phyloP scores from a whole-genome alignment of 1,284 basidiomycete species.

The Porogramme epimiltina region DNA sequence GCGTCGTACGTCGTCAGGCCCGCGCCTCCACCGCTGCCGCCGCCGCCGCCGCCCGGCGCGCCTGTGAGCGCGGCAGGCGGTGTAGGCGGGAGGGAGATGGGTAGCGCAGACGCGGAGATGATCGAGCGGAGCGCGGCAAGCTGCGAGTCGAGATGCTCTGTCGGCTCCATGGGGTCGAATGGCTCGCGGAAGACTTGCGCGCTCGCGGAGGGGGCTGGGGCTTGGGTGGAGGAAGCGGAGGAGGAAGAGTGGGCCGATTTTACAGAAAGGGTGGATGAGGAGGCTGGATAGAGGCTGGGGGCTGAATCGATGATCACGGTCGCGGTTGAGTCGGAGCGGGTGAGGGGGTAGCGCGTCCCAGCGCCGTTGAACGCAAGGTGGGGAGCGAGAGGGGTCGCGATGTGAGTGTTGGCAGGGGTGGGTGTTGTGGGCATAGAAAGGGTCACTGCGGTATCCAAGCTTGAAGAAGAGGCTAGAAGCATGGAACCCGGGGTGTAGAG shows the following conservation, averaged over 20 bases:
- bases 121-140: slow-evolving; percentile 22
- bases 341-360: slow-evolving; percentile 16
- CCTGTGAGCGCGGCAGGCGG: slow-evolving; percentile 3
- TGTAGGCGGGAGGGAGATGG: slow-evolving; percentile 13
- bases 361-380: slow-evolving; percentile 8
- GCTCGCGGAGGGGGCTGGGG: not conserved
- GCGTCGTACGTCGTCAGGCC: slow-evolving; percentile 62
- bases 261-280: not conserved
- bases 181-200: slow-evolving; percentile 14
- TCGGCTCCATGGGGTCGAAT: slow-evolving; percentile 24
- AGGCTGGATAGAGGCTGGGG: slow-evolving; percentile 14
- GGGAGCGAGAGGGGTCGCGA: slow-evolving; percentile 16
- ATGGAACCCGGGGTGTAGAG: not conserved
- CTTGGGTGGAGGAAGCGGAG: not conserved
- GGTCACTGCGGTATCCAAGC: slow-evolving; percentile 7
- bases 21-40: slow-evolving; percentile 1
- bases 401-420: slow-evolving; percentile 5
- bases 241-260: not conserved
- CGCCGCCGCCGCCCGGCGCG: not conserved
- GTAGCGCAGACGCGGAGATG: slow-evolving; percentile 15
- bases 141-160: slow-evolving; percentile 21
- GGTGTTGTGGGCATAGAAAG: slow-evolving; percentile 13
- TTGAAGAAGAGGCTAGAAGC: slow-evolving; percentile 8
- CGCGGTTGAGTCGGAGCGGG: slow-evolving; percentile 18
- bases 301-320: slow-evolving; percentile 15